phyloP scores from a whole-genome alignment of 163 green algal genomes.

The Chlorella variabilis region DNA sequence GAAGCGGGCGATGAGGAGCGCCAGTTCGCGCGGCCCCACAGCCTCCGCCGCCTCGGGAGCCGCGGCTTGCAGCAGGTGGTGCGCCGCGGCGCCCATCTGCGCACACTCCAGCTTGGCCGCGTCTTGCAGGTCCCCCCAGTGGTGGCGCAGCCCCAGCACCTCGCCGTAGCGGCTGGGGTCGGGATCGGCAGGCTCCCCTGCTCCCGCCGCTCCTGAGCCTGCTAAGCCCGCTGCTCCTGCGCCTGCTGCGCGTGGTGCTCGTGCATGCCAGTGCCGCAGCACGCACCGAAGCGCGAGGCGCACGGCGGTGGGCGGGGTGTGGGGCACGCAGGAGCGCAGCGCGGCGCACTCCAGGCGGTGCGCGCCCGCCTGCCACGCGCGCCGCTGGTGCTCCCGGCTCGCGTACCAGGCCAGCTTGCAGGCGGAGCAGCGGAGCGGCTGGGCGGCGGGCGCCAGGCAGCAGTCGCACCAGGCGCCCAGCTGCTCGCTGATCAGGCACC shows the following conservation, averaged over 20 bases:
- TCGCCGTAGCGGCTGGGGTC: not conserved
- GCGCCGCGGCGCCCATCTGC: slow-evolving; percentile 51
- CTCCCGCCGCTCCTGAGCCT: no score
- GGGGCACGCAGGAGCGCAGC: slow-evolving; percentile 49
- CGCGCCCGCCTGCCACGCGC: slow-evolving; percentile 53
- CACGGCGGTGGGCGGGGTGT: slow-evolving; percentile 58
- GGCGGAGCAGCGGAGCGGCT: slow-evolving; percentile 34
- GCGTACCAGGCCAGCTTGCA: slow-evolving; percentile 60
- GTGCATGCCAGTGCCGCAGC: slow-evolving; percentile 10
- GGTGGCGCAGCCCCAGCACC: slow-evolving; percentile 44
- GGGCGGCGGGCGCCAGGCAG: slow-evolving; percentile 28
- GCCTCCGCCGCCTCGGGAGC: not conserved
- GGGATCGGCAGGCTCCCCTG: not conserved
- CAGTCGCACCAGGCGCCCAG: slow-evolving; percentile 34
- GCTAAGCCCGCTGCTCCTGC: not conserved
- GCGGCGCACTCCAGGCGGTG: slow-evolving; percentile 63
- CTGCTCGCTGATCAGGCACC: slow-evolving; percentile 42
- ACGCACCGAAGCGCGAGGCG: slow-evolving; percentile 60
- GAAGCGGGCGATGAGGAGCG: slow-evolving; percentile 72
- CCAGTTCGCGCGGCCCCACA: slow-evolving; percentile 41
- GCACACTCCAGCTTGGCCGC: slow-evolving; percentile 54
- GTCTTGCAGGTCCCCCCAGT: slow-evolving; percentile 55
- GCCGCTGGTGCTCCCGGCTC: slow-evolving; percentile 53
- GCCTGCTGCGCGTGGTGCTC: slow-evolving; percentile 8
- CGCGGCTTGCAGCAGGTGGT: slow-evolving; percentile 5